Evolutionary conservation across 225 moss, liverwort and hornwort species (phyloP).

Genomic region (Takakia lepidozioides): DNA sequence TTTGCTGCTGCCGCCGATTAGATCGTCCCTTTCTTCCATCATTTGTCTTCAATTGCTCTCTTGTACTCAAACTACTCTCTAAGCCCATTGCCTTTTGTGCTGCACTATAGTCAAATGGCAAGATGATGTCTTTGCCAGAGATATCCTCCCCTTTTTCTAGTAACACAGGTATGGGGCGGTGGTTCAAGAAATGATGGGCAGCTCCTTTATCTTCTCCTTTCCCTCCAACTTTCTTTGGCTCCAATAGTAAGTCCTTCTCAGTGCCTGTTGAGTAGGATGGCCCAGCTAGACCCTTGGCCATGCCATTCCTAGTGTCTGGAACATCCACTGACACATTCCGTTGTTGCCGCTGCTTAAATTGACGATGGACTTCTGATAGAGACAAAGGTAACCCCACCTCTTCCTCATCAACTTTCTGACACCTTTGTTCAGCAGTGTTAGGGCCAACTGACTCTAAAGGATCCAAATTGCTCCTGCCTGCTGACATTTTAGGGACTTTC

Average conservation of each 20-base stretch:
- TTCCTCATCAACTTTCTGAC: constrained; percentile 5
- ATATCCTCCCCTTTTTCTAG: constrained; percentile 5
- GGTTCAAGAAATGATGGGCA: no score
- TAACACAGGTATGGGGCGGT: no score
- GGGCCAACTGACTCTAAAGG: no score
- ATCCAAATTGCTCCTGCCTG: no score
- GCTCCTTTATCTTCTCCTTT: no score
- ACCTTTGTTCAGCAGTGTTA: neutral
- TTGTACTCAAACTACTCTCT: constrained; percentile 27
- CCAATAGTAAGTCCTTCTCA: no score
- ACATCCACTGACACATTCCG: no score
- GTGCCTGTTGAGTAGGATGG: no score
- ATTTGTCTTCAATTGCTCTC: constrained; percentile 20
- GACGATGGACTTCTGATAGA: constrained; percentile 22
- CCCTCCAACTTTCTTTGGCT: no score
- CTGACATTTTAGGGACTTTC: constrained; percentile 4
- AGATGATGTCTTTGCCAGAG: neutral
- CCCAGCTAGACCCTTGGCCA: no score
- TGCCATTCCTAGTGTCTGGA: no score
- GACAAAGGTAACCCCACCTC: constrained; percentile 24
- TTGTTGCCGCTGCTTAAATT: constrained; percentile 10
- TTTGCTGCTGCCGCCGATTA: constrained; percentile 35
- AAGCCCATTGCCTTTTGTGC: constrained; percentile 34
- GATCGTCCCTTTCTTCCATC: constrained; percentile 26
- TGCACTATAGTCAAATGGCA: constrained; percentile 44